Evolutionary conservation across 306 rosid species (phyloP).

Genomic region (Cicer yamashitae): DNA sequence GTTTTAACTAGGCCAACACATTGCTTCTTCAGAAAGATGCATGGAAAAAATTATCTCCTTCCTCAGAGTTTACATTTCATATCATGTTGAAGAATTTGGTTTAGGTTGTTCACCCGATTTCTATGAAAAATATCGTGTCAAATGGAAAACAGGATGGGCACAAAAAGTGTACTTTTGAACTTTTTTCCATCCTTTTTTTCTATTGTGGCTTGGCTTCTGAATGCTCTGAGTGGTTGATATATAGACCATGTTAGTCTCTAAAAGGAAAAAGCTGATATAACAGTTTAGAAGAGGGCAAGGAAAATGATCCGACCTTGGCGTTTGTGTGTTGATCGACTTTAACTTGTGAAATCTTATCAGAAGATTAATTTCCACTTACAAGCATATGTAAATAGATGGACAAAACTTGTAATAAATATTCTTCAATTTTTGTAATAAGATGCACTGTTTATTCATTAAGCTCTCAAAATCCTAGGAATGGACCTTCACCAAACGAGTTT

Average conservation of each 20-base stretch:
- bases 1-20: no score
- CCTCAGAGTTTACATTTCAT: no score
- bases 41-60: no score
- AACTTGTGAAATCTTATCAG: slow-evolving; percentile 1
- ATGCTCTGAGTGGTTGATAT: background rate
- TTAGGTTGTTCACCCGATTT: no score
- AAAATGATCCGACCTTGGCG: slow-evolving; percentile 3
- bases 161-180: no score
- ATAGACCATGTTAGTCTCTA: background rate
- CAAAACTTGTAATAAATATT: slow-evolving; percentile 11
- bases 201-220: no score
- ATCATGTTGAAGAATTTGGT: no score
- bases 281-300: background rate
- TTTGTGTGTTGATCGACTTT: background rate
- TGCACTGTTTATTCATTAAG: slow-evolving; percentile 18
- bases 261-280: slow-evolving; percentile 3
- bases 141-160: no score
- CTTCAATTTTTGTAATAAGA: slow-evolving; percentile 12
- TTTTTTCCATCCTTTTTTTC: no score
- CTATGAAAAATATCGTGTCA: no score
- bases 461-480: background rate
- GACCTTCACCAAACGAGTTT: background rate
- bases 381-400: slow-evolving; percentile 3
- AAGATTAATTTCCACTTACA: background rate
- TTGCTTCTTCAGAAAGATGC: no score